Evolutionary conservation across 1,284 basidiomycete species (phyloP).

Genomic region (Moesziomyces antarcticus): DNA sequence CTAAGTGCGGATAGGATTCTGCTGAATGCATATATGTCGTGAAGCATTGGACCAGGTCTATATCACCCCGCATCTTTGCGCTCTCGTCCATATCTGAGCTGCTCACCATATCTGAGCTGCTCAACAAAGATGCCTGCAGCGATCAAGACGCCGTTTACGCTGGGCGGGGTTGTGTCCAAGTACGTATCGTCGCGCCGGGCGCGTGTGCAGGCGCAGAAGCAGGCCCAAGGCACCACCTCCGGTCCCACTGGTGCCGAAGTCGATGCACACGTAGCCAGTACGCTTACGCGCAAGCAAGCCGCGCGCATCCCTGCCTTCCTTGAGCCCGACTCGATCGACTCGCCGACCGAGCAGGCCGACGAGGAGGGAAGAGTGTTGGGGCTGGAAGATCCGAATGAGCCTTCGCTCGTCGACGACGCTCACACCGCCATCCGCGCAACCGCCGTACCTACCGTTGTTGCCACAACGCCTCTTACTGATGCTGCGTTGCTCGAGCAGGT

Average conservation of each 20-base stretch:
- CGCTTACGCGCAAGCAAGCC: conserved; percentile 20
- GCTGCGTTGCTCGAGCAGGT: conserved; percentile 16
- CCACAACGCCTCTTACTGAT: conserved; percentile 13
- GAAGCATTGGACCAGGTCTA: too few species aligned
- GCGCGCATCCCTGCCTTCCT: background rate
- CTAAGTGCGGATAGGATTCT: background rate
- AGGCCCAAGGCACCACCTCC: conserved; percentile 24
- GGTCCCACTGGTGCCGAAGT: conserved; percentile 39
- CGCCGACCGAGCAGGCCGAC: conserved; percentile 15
- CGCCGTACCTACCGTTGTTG: conserved; percentile 8
- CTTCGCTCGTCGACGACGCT: conserved; percentile 35
- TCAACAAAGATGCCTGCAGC: conserved; percentile 18
- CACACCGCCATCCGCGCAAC: conserved; percentile 8
- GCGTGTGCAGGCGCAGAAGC: conserved; percentile 20
- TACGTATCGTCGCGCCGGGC: conserved; percentile 29
- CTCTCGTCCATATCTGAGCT: too few species aligned
- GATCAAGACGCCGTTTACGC: conserved; percentile 13
- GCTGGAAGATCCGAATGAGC: conserved; percentile 47
- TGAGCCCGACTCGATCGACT: background rate
- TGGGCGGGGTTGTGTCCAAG: conserved; percentile 17
- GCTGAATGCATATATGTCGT: background rate
- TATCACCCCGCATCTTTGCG: too few species aligned
- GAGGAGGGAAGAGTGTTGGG: conserved; percentile 35
- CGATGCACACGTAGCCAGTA: conserved; percentile 39
- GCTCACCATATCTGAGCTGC: background rate